These are phyloP conservation scores for Blastomyces gilchristii DNA, from an alignment of 2,329 filamentous ascomycete species.

Conservation along the genomic window DNA sequence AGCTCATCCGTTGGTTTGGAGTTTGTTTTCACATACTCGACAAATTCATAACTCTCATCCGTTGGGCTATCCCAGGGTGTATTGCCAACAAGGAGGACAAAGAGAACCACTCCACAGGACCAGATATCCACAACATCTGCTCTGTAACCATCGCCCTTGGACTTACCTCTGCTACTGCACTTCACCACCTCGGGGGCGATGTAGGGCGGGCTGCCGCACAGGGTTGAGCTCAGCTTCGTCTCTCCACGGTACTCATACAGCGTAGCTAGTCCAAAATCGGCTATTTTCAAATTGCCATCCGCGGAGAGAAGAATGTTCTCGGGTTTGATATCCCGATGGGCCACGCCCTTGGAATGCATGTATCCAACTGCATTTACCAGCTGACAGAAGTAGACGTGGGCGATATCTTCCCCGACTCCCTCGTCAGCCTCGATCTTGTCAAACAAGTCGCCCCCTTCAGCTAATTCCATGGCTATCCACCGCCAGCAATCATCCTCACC, in stretches of 20 bases:
- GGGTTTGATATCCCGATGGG: conserved; percentile 83
- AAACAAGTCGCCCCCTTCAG: conserved; percentile 90
- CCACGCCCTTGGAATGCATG: conserved; percentile 92
- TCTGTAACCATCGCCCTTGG: conserved; percentile 37
- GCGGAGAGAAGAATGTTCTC: conserved; percentile 88
- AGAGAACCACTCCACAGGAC: conserved; percentile 97
- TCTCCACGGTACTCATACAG: conserved; percentile 84
- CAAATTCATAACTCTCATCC: conserved; percentile 74
- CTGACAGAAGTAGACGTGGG: conserved; percentile 92
- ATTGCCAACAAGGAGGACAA: conserved; percentile 88
- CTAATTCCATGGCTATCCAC: conserved; percentile 98
- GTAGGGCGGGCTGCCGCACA: conserved; percentile 93
- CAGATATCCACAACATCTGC: conserved; percentile 85
- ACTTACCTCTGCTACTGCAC: conserved; percentile 42
- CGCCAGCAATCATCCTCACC: conserved; percentile 81
- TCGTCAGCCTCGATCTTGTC: conserved; percentile 99
- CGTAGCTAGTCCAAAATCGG: conserved; percentile 92
- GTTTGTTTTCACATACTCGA: conserved; percentile 70
- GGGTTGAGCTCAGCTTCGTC: conserved; percentile 70
- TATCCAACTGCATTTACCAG: conserved; percentile 82
- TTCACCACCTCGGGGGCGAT: conserved; percentile 83
- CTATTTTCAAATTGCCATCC: conserved; percentile 80
- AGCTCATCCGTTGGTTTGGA: conserved; percentile 77
- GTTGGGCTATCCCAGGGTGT: conserved; percentile 97
- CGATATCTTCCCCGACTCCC: conserved; percentile 86